Conservation (phyloP, 2,329 filamentous ascomycete species). For the Ophiosphaerella herpotricha region DNA sequence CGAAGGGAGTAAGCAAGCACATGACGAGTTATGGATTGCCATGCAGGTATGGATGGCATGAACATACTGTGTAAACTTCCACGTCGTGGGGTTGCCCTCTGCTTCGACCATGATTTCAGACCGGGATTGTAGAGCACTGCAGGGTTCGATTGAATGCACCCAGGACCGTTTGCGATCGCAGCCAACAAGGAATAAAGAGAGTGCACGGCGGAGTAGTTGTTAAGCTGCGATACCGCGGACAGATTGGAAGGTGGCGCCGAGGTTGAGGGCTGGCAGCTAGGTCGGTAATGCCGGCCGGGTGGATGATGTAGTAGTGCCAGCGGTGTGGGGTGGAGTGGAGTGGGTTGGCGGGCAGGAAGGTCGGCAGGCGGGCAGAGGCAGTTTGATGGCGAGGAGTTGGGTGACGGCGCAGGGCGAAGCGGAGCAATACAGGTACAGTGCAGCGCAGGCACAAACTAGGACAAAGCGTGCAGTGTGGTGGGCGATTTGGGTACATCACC, state of each 20-base stretch:
- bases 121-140: constrained; percentile 17
- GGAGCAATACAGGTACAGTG: constrained; percentile 7
- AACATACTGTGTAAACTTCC: constrained; percentile 98
- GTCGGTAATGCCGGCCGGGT: constrained; percentile 24
- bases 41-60: constrained; percentile 22
- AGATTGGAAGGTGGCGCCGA: constrained; percentile 32
- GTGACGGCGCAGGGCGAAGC: constrained; percentile 25
- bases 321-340: constrained; percentile 29
- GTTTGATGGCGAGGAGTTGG: constrained; percentile 20
- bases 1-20: background rate
- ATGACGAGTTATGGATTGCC: background rate
- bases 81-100: constrained; percentile 91
- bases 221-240: constrained; percentile 16
- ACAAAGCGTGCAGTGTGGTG: constrained; percentile 20
- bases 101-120: constrained; percentile 86
- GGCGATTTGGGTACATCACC: constrained; percentile 24
- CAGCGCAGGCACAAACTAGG: constrained; percentile 26
- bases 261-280: constrained; percentile 30
- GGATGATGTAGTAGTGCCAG: constrained; percentile 36
- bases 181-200: constrained; percentile 6
- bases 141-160: constrained; percentile 18
- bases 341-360: constrained; percentile 7
- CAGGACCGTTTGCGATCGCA: constrained; percentile 13
- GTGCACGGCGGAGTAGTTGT: constrained; percentile 13
- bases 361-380: constrained; percentile 6